Conservation (phyloP, 1,284 basidiomycete genomes). For the Pyrrhoderma noxium region DNA sequence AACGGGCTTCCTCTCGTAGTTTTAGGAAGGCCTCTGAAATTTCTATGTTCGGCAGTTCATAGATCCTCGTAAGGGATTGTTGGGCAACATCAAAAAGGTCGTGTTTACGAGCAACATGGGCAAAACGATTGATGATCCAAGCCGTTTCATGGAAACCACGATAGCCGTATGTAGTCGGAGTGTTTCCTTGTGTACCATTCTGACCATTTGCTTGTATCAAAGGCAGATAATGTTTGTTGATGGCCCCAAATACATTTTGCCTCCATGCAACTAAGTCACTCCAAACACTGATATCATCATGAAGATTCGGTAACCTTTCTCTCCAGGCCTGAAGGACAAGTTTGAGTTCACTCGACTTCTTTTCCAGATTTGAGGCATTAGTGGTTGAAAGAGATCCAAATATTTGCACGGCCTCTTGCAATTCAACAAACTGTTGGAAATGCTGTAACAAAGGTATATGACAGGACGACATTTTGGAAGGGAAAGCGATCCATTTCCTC, state of each 20-base stretch:
- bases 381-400: constrained; percentile 89
- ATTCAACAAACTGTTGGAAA: constrained; percentile 98
- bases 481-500: constrained; percentile 92
- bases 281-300: constrained; percentile 99
- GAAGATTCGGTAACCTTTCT: constrained; percentile 91
- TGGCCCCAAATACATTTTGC: constrained; percentile 71
- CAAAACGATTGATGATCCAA: constrained; percentile 99
- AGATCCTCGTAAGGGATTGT: constrained; percentile 93
- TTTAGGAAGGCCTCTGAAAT: constrained; percentile 99
- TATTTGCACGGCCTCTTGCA: constrained; percentile 94
- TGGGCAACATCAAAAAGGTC: constrained; percentile 96
- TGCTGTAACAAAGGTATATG: constrained; percentile 95
- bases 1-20: constrained; percentile 97
- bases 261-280: constrained; percentile 98
- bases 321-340: constrained; percentile 96
- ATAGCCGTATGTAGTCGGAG: constrained; percentile 84
- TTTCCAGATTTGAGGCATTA: constrained; percentile 85
- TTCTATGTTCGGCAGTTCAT: constrained; percentile 98
- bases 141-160: constrained; percentile 99
- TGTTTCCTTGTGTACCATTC: constrained; percentile 43
- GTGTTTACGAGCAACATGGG: constrained; percentile 98
- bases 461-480: constrained; percentile 79
- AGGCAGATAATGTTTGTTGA: constrained; percentile 95
- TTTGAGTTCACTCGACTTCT: constrained; percentile 93
- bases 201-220: constrained; percentile 59